Conservation (phyloP, 345 rosid species). For the Hibiscus tridactylites region DNA sequence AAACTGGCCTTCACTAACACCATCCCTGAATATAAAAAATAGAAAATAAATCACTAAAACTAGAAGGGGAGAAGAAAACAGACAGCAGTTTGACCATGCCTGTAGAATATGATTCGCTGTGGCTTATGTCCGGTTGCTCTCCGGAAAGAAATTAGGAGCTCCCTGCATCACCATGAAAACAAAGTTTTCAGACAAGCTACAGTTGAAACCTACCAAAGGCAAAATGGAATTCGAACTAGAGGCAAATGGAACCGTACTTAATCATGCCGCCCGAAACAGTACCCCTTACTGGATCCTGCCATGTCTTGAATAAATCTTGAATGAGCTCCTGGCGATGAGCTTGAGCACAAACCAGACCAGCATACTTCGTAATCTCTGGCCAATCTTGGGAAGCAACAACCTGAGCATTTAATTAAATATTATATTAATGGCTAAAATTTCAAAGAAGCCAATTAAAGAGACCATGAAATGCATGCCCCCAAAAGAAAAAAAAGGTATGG, state of each 20-base stretch:
- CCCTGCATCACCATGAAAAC: slow-evolving; percentile 34
- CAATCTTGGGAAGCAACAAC: slow-evolving; percentile 99
- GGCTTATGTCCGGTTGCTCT: no score
- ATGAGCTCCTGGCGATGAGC: no score
- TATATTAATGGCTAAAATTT: no score
- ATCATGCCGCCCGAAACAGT: slow-evolving; percentile 37
- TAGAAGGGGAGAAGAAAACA: neutral
- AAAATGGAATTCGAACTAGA: neutral
- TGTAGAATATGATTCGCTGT: slow-evolving; percentile 64
- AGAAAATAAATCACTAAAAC: slow-evolving; percentile 37
- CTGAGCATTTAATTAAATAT: slow-evolving; percentile 22
- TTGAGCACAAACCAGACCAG: no score
- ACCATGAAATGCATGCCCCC: no score
- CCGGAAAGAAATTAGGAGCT: slow-evolving; percentile 4
- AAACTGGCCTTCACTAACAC: slow-evolving; percentile 85
- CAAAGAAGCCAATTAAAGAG: no score
- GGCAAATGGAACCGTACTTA: slow-evolving; percentile 42
- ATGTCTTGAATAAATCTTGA: no score
- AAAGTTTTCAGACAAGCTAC: neutral
- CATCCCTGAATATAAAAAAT: no score
- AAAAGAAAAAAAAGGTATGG: no score
- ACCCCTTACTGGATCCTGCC: no score
- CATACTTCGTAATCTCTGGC: slow-evolving; percentile 80
- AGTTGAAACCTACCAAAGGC: neutral
- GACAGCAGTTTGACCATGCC: slow-evolving; percentile 26